phyloP scores from a whole-genome alignment of 371 early-diverging fungal genomes.

The Saksenaea oblongispora region DNA sequence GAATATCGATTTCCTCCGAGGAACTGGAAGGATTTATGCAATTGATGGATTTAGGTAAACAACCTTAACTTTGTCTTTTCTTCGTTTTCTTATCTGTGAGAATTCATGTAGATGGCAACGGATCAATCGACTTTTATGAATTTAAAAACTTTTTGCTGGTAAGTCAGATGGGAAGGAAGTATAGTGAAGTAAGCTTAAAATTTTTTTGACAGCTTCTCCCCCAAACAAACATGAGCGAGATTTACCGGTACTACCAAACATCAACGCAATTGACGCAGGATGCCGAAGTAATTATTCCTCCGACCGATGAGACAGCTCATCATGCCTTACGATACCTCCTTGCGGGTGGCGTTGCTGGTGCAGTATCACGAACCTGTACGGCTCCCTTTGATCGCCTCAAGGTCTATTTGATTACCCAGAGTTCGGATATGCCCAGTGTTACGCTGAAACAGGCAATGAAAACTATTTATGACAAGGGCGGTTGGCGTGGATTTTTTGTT shows the following conservation, averaged over 20 bases:
- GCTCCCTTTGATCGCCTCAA: constrained; percentile 86
- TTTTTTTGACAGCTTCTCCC: constrained; percentile 19
- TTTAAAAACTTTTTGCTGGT: constrained; percentile 75
- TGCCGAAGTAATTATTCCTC: constrained; percentile 68
- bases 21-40: constrained; percentile 61
- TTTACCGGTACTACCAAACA: constrained; percentile 67
- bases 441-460: constrained; percentile 34
- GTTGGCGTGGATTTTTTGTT: constrained; percentile 72
- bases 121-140: constrained; percentile 66
- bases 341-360: constrained; percentile 81
- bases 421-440: constrained; percentile 15
- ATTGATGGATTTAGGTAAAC: constrained; percentile 56
- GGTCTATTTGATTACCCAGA: constrained; percentile 71
- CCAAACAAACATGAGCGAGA: constrained; percentile 52
- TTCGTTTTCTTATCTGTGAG: not conserved
- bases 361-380: constrained; percentile 76
- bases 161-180: constrained; percentile 11
- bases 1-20: constrained; percentile 60
- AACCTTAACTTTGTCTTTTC: not conserved
- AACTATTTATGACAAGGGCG: constrained; percentile 63
- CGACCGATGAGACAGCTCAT: constrained; percentile 46
- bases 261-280: constrained; percentile 65
- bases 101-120: constrained; percentile 48
- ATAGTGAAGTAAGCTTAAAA: not conserved
- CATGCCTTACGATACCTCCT: constrained; percentile 65